These are phyloP conservation scores for Cadophora malorum DNA, from an alignment of 2,329 filamentous ascomycete genomes.

Conservation along the genomic window DNA sequence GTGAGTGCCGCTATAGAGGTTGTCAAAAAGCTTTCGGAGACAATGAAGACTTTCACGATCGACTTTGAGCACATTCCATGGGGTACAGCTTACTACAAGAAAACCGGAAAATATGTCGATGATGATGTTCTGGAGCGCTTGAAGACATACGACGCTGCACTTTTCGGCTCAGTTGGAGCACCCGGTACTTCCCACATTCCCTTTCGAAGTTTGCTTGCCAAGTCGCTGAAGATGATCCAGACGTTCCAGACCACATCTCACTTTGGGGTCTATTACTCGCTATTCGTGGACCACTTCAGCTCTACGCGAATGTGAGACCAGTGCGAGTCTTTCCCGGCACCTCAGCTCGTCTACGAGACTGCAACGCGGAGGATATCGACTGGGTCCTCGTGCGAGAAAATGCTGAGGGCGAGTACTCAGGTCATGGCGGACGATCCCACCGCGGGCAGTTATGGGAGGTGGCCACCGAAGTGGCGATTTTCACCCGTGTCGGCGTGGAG, in stretches of 20 bases:
- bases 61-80: constrained; percentile 65
- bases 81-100: constrained; percentile 64
- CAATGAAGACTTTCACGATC: constrained; percentile 63
- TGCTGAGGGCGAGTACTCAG: constrained; percentile 61
- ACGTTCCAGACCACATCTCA: constrained; percentile 70
- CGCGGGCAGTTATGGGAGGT: constrained; percentile 61
- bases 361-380: constrained; percentile 57
- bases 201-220: too few species aligned
- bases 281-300: constrained; percentile 67
- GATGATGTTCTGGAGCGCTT: constrained; percentile 61
- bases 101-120: constrained; percentile 63
- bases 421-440: constrained; percentile 62
- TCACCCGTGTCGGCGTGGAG: constrained; percentile 65
- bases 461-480: constrained; percentile 67
- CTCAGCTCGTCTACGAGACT: constrained; percentile 58
- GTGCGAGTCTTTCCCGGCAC: constrained; percentile 64
- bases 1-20: constrained; percentile 65
- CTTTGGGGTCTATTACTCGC: constrained; percentile 69
- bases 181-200: too few species aligned
- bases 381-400: constrained; percentile 73
- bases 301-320: constrained; percentile 71
- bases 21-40: constrained; percentile 58
- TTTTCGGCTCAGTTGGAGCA: constrained; percentile 67
- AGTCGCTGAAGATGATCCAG: constrained; percentile 46
- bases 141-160: constrained; percentile 62